These are phyloP conservation scores for Globisporangium acanthophoron DNA, from an alignment of 352 stramenopile species.

Conservation along the genomic window DNA sequence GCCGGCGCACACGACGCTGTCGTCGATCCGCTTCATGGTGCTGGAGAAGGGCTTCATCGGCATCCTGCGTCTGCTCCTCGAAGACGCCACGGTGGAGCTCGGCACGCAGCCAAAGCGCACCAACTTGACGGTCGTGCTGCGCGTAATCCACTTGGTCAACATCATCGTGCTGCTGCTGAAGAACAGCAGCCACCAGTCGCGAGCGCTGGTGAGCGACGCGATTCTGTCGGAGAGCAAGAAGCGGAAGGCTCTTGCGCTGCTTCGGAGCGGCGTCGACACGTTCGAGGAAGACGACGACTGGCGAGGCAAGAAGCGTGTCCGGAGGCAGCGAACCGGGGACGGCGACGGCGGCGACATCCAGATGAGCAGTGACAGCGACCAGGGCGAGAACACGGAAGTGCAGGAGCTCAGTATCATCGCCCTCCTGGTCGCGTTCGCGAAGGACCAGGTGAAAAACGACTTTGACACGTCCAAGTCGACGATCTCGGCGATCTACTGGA, in stretches of 20 bases:
- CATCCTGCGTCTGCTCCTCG: slow-evolving; percentile 60
- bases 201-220: slow-evolving; percentile 18
- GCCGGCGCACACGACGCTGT: slow-evolving; percentile 46
- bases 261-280: slow-evolving; percentile 51
- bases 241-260: slow-evolving; percentile 31
- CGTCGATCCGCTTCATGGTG: slow-evolving; percentile 46
- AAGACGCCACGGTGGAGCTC: slow-evolving; percentile 36
- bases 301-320: slow-evolving; percentile 66
- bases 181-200: slow-evolving; percentile 19
- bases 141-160: slow-evolving; percentile 66
- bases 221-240: slow-evolving; percentile 41
- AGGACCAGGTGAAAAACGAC: slow-evolving; percentile 70
- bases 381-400: slow-evolving; percentile 46
- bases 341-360: slow-evolving; percentile 41
- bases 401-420: slow-evolving; percentile 59
- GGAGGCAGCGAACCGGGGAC: slow-evolving; percentile 37
- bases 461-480: slow-evolving; percentile 77
- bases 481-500: slow-evolving; percentile 77
- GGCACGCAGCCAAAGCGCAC: slow-evolving; percentile 33
- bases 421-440: slow-evolving; percentile 48
- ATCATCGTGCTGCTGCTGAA: slow-evolving; percentile 60
- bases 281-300: slow-evolving; percentile 55
- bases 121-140: slow-evolving; percentile 60
- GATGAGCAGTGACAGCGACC: slow-evolving; percentile 72
- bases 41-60: slow-evolving; percentile 57